Evolutionary conservation across 129 eudicot genomes (phyloP), one percentile per base, ranked within the genome.

Genomic region (Flaveria sonorensis): DNA sequence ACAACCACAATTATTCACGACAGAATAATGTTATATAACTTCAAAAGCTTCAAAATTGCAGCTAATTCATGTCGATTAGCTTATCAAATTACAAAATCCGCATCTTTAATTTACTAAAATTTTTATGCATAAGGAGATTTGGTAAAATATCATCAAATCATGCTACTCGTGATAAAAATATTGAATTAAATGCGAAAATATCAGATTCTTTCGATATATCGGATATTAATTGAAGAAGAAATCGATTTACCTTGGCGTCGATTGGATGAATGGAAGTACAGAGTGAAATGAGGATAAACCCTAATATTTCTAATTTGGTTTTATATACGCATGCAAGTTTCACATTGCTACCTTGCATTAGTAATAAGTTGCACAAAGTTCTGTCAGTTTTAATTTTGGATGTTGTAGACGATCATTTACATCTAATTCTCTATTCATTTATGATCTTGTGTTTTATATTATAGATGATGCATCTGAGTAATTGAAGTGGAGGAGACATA

Each of bases 161-260:
- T 48, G 36, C 36, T 30, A 3, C 36, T 30, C 36, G 5, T 30
- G 4, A 36, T 36, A 1, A 1, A 36, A 5, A 36, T 36, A 36
- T 36, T 36, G 40, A 36, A 36, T 6, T 36, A 1, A 6, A 36
- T 36, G 40, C 40, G 1, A 4, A 36, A 0, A 6, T 36, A 36
- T 36, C 40, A 36, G 7, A 36, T 36, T 36, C 40, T 48, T 11
- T 48, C n/a, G 36, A 30, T 4, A 30, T 3, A 30, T 30, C 36
- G 18, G 4, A 14, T 51, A 16, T 15, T 16, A 51, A 51, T 51
- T 16, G 56, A 51, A 57, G 46, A 39, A n/a, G 10, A 24, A 53
- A 72, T 72, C 3, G 7, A 57, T 39, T 39, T 73, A 73, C 77
- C 68, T 73, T 73, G 13, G 77, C 68, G 77, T 56, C 15, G 69